A percentile compares a stretch with the other conserved stretches of the same genome.
Evolutionary conservation across 208 protist species (phyloP).

Genomic region (Acanthamoeba lenticulata): DNA sequence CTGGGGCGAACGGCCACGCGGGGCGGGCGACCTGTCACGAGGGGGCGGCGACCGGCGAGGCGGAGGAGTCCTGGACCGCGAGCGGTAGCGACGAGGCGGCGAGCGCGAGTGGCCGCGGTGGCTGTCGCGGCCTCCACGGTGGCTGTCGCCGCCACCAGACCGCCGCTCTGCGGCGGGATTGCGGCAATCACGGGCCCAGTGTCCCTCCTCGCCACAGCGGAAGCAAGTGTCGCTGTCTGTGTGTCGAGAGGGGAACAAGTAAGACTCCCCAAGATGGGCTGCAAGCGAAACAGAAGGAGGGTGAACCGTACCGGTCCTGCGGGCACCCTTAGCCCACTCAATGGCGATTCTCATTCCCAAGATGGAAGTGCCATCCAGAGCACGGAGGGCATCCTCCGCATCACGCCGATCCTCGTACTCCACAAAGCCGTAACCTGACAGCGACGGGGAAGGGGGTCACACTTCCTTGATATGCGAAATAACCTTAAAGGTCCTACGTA

Average conservation of each 20-base stretch:
- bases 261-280: not conserved
- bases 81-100: not conserved
- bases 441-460: no score
- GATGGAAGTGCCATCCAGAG: conserved; percentile 10
- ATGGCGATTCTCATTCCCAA: conserved; percentile 40
- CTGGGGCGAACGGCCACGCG: no score
- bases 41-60: no score
- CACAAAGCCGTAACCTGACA: conserved; percentile 54
- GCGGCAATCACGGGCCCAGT: conserved; percentile 59
- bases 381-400: conserved; percentile 63
- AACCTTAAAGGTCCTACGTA: not conserved
- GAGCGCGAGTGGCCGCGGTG: not conserved
- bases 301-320: not conserved
- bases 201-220: conserved; percentile 43
- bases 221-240: conserved; percentile 59
- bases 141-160: not conserved
- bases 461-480: no score
- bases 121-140: not conserved
- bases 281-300: not conserved
- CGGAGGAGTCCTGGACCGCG: no score
- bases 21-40: no score
- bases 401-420: conserved; percentile 69
- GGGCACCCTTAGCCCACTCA: conserved; percentile 67
- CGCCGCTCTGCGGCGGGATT: not conserved
- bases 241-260: not conserved